Conservation (phyloP, 2,329 filamentous ascomycete genomes). For the Sporothrix pallida region DNA sequence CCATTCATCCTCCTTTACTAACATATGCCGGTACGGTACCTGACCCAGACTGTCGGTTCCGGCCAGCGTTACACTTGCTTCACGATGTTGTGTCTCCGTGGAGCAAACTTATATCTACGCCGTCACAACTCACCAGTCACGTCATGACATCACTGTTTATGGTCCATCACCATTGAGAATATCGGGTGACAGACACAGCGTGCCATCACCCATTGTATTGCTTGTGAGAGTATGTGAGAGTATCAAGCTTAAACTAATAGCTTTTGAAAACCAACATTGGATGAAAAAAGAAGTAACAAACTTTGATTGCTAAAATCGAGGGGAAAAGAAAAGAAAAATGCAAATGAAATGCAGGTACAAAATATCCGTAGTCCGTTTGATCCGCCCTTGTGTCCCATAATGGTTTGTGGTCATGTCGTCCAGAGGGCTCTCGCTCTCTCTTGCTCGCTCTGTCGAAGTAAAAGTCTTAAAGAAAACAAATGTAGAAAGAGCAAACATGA, state of each 20-base stretch:
- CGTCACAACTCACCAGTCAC: background rate
- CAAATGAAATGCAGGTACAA: background rate
- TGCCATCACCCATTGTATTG: background rate
- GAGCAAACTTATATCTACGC: background rate
- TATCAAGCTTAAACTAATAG: background rate
- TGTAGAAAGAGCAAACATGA: background rate
- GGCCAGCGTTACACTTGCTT: background rate
- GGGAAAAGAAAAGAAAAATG: background rate
- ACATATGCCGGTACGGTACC: background rate
- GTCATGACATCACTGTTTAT: background rate
- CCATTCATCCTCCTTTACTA: background rate
- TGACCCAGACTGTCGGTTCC: background rate
- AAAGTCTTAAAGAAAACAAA: background rate
- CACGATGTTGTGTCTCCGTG: background rate
- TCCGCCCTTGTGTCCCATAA: background rate
- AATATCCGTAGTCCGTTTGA: background rate
- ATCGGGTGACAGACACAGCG: background rate
- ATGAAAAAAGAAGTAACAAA: background rate
- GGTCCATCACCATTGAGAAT: background rate
- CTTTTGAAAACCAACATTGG: background rate
- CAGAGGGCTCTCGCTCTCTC: background rate
- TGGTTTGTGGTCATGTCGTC: slow-evolving; percentile 14
- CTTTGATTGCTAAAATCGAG: background rate
- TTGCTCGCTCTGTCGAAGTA: background rate
- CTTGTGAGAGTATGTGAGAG: background rate